Conservation (phyloP, 805 yeast genomes). For the Saccharomycopsis oosterbeekiorum region DNA sequence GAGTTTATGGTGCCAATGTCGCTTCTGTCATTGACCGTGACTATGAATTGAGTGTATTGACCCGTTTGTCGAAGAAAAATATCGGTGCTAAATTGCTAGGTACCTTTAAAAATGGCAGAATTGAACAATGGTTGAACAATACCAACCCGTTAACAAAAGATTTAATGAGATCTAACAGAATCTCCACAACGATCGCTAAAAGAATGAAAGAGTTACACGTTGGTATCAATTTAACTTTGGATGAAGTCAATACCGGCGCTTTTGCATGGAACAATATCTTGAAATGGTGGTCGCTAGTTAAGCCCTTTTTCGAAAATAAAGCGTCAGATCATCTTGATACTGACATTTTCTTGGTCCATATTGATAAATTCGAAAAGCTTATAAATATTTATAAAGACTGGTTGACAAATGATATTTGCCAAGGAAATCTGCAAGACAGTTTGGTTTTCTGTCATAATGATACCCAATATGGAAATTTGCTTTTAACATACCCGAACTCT, state of each 20-base stretch:
- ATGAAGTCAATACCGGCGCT: slow-evolving; percentile 55
- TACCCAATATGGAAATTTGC: slow-evolving; percentile 89
- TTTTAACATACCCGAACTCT: slow-evolving; percentile 45
- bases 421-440: slow-evolving; percentile 32
- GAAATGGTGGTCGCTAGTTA: slow-evolving; percentile 57
- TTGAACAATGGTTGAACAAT: slow-evolving; percentile 84
- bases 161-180: slow-evolving; percentile 65
- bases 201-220: slow-evolving; percentile 92
- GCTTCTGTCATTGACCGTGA: slow-evolving; percentile 81
- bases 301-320: slow-evolving; percentile 32
- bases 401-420: slow-evolving; percentile 41
- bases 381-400: slow-evolving; percentile 49
- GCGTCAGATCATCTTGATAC: slow-evolving; percentile 23
- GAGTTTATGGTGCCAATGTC: slow-evolving; percentile 85
- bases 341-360: slow-evolving; percentile 35
- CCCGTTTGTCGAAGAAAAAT: slow-evolving; percentile 60
- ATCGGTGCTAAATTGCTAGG: slow-evolving; percentile 90
- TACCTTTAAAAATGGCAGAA: slow-evolving; percentile 83
- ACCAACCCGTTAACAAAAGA: slow-evolving; percentile 66
- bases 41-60: slow-evolving; percentile 61
- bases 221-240: slow-evolving; percentile 54
- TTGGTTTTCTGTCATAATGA: slow-evolving; percentile 91
- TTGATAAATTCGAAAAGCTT: slow-evolving; percentile 40
- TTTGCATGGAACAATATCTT: slow-evolving; percentile 56
- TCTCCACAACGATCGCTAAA: slow-evolving; percentile 79